Conservation (phyloP, 306 rosid genomes). For the Cicer judaicum region DNA sequence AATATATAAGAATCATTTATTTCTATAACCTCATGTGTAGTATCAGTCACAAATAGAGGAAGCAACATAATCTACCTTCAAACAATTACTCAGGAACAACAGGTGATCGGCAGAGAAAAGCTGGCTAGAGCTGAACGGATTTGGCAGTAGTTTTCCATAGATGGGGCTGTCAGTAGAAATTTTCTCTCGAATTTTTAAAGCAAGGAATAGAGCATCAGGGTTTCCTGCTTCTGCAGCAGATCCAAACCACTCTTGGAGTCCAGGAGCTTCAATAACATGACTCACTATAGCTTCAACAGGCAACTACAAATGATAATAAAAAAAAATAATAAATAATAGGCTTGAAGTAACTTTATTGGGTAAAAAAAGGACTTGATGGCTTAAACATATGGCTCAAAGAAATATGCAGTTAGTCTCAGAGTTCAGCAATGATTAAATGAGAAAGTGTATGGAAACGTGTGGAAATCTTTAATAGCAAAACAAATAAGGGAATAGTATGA, state of each 20-base stretch:
- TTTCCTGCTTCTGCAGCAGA: slow-evolving; percentile 79
- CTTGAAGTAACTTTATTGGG: slow-evolving; percentile 3
- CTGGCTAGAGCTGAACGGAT: slow-evolving; percentile 66
- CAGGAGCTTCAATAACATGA: slow-evolving; percentile 82
- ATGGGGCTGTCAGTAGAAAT: slow-evolving; percentile 52
- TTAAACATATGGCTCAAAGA: slow-evolving; percentile 11
- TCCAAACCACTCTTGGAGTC: slow-evolving; percentile 79
- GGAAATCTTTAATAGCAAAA: slow-evolving; percentile 7
- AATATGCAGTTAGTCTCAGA: not conserved
- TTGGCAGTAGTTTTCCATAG: slow-evolving; percentile 73
- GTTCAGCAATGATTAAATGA: slow-evolving; percentile 13
- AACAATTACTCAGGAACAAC: slow-evolving; percentile 68
- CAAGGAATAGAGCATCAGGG: slow-evolving; percentile 91
- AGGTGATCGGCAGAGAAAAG: slow-evolving; percentile 74
- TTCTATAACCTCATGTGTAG: slow-evolving; percentile 20
- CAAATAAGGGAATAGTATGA: not conserved
- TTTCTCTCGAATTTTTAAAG: slow-evolving; percentile 69
- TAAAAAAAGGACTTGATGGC: not conserved
- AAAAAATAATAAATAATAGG: slow-evolving; percentile 5
- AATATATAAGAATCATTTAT: slow-evolving; percentile 20
- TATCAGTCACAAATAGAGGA: slow-evolving; percentile 1
- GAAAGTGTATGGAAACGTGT: slow-evolving; percentile 4
- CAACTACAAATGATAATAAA: slow-evolving; percentile 56
- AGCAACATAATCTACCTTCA: slow-evolving; percentile 65
- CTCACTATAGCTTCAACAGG: slow-evolving; percentile 59